Conservation (phyloP, 2,329 filamentous ascomycete species). For the Diaporthe amygdali region DNA sequence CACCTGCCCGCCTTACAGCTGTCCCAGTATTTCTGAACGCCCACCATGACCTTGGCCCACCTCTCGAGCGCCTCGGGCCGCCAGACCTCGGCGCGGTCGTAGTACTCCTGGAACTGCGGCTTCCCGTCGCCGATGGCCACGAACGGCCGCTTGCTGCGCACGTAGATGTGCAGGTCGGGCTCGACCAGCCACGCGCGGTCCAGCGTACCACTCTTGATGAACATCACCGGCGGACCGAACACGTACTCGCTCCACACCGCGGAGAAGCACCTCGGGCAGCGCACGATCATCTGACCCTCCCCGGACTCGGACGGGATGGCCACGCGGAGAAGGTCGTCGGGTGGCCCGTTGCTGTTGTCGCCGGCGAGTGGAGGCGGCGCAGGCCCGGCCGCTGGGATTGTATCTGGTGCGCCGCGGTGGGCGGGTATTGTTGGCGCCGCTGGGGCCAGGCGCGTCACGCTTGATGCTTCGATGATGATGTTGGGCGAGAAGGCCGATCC, state of each 20-base stretch:
- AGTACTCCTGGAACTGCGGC: constrained; percentile 43
- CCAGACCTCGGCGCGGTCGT: constrained; percentile 39
- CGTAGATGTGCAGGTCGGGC: constrained; percentile 53
- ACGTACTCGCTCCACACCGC: constrained; percentile 49
- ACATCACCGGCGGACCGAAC: constrained; percentile 37
- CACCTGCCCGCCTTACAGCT: background rate
- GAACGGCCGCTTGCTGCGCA: constrained; percentile 43
- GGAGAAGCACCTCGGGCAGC: constrained; percentile 47
- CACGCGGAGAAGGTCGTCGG: background rate
- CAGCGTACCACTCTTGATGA: constrained; percentile 50
- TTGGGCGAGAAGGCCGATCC: constrained; percentile 47
- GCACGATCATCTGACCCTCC: constrained; percentile 44
- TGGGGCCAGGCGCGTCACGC: constrained; percentile 39
- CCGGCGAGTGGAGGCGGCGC: background rate
- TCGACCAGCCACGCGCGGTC: constrained; percentile 42
- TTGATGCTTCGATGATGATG: constrained; percentile 45
- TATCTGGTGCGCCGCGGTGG: constrained; percentile 7
- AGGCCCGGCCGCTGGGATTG: constrained; percentile 16
- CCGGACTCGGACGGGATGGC: constrained; percentile 46
- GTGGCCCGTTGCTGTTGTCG: background rate
- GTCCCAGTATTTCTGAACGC: constrained; percentile 22
- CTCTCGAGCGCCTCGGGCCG: constrained; percentile 39
- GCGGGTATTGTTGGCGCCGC: constrained; percentile 30
- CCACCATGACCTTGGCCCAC: constrained; percentile 31
- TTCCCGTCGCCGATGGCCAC: constrained; percentile 41